Base-by-base conservation (phyloP, 192 early-diverging fungal genomes). In the Backusella psychrophila region DNA sequence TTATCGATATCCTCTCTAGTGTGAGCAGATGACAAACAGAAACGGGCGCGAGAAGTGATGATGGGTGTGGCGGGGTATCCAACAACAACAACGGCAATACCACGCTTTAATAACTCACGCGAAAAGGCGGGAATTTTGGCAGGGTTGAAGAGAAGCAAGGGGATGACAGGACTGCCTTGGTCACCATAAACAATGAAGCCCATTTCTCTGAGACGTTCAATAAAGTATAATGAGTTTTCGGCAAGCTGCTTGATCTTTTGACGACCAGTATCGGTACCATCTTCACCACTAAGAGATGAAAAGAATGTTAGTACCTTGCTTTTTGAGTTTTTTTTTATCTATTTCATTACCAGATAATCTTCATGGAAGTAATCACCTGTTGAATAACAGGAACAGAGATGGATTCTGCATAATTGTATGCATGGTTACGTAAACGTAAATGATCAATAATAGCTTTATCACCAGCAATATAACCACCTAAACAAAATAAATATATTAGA, bases 11-110 rank as follows among this genome's bases (percentile, higher is more conserved):
- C 97, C 79, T 94, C 93, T 81, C 92, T 90, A 7, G 95, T 95
- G 76, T 99, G 97, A 26, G 96, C 91, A 2, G 96, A 94, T 26
- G 91, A 93, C 39, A 99, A 85, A 65, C 80, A 78, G 89, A 99
- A 96, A 53, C 97, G 89, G 39, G 96, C 96, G 49, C 97, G 90
- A 9, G 91, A 91, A 6, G 94, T 93, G 78, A 98, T 95, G 74
- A 97, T 96, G 15, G 98, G 96, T 4, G 96, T 97, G 12, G 97
- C 98, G 0, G 97, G 97, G 82, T 97, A 96, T 42, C 94, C 96
- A 15, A 98, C 98, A 0, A 99, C 96, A 6, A 98, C 96, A 7
- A 97, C 94, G 15, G 96, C 96, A 77, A 99, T 92, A 71, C 92
- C 92, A 63, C 96, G 88, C 75, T 91, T 86, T 38, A 98, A 89